Percentiles rank a stretch among this genome's conserved stretches.
phyloP scores from a whole-genome alignment of 139 green algal species.

The Gonium pectorale region DNA sequence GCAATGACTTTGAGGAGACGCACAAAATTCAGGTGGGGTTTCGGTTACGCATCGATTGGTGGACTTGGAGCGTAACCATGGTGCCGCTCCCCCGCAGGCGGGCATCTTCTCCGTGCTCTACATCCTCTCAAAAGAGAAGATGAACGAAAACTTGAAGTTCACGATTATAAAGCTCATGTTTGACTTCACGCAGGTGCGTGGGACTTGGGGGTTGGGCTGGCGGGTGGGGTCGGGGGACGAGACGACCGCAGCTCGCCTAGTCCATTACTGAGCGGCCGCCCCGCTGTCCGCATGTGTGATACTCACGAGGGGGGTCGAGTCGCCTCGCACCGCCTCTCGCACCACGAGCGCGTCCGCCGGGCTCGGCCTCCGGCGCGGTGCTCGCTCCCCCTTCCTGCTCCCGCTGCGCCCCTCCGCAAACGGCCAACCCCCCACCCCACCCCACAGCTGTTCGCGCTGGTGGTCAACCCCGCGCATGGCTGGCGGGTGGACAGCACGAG shows the following conservation, averaged over 20 bases:
- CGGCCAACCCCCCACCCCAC: background rate
- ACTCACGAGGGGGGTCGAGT: no score
- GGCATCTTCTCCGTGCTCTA: constrained; percentile 45
- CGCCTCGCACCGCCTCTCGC: no score
- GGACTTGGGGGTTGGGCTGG: background rate
- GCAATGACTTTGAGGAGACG: constrained; percentile 42
- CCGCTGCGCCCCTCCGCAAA: no score
- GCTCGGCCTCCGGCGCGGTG: no score
- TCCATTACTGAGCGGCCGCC: no score
- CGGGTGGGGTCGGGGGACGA: background rate
- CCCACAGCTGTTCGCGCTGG: constrained; percentile 20
- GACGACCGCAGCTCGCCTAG: no score
- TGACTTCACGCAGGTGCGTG: constrained; percentile 33
- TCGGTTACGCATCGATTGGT: no score
- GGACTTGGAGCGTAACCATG: background rate
- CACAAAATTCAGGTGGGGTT: constrained; percentile 35
- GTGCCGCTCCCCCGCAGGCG: background rate
- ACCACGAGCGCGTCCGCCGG: no score
- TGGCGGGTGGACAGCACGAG: constrained; percentile 29
- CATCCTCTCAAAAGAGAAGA: constrained; percentile 42
- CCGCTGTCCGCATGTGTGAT: no score
- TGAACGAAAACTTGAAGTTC: constrained; percentile 40
- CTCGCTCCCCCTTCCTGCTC: no score
- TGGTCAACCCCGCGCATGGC: constrained; percentile 28
- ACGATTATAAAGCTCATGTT: constrained; percentile 40